Evolutionary conservation across 306 rosid species (phyloP), one percentile per base, ranked within the genome.

Genomic region (Inga leiocalycina): DNA sequence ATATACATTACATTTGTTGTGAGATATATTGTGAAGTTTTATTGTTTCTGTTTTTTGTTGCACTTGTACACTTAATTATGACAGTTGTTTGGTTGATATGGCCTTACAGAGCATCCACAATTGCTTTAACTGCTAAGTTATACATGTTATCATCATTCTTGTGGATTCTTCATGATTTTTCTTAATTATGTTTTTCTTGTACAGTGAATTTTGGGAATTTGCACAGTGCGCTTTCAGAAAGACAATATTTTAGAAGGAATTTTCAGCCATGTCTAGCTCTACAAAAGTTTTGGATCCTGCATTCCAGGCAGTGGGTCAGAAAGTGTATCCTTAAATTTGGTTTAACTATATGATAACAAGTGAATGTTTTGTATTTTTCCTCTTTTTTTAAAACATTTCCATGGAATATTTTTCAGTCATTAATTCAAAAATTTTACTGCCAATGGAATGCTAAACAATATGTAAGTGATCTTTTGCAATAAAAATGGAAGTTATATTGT

Each of bases 261-360:
- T 82, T 79, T 76, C 82, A 85, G 92, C 90, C 81, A 97, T 97
- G 99, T 89, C 99, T 80, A 91, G 94, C 87, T 82, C 99, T 51
- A 82, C 94, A 52, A 97, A 97, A 89, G 91, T 70, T 80, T 88
- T 92, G 92, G 99, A 97, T 86, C 98, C 97, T 72, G 99, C 99
- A 76, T 94, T 97, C 90, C 99, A 97, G 88, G 97, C 97, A 80
- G 97, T 88, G 61, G 99, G 99, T 80, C 99, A 97, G 86, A 94
- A 88, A 91, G 89, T 83, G 99, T 97, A 97, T 97, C 99, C 99
- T 89, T 90, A 67, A 57, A 62, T 54, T 76, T 48, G 61, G 44
- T 37, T 79, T 83, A 30, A 83, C 84, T 83, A 65, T 74, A 80
- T 81, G 79, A 77, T 78, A 81, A 79, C 45, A 2, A 41, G 45